Evolutionary conservation across 257 asterid species (phyloP).

Genomic region (Anisodus tanguticus): DNA sequence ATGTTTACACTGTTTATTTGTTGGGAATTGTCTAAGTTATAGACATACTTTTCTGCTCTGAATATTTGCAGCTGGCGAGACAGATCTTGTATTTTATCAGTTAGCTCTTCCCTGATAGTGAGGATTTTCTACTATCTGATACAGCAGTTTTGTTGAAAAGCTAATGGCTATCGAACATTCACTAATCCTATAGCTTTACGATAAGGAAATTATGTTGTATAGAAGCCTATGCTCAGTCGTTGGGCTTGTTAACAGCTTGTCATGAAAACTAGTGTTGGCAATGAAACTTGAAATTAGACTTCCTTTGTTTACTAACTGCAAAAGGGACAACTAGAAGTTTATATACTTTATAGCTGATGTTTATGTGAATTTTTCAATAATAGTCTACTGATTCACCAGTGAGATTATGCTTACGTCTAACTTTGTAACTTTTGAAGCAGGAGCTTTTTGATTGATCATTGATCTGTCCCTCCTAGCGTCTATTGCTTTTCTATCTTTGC

Average conservation of each 20-base stretch:
- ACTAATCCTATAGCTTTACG: not conserved
- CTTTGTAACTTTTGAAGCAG: not conserved
- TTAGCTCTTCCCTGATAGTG: not conserved
- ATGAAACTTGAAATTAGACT: not conserved
- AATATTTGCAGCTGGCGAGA: not conserved
- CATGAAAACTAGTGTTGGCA: not conserved
- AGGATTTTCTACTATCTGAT: not conserved
- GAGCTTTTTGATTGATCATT: not conserved
- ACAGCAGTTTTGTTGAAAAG: not conserved
- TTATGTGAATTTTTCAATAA: not conserved
- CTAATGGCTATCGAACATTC: not conserved
- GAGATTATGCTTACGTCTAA: not conserved
- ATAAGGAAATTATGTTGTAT: not conserved
- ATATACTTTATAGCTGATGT: not conserved
- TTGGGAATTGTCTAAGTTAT: not conserved
- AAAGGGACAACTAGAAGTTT: not conserved
- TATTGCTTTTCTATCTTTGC: not conserved
- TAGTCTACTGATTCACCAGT: not conserved
- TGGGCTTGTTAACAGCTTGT: not conserved
- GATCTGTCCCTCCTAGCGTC: not conserved
- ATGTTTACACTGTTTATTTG: not conserved
- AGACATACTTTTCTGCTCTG: not conserved
- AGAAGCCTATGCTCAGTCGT: not conserved
- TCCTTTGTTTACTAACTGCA: slow-evolving; percentile 13
- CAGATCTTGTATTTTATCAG: not conserved